These are phyloP conservation scores for Hypoxylon rickii DNA, from an alignment of 495 filamentous ascomycete genomes.

Conservation along the genomic window DNA sequence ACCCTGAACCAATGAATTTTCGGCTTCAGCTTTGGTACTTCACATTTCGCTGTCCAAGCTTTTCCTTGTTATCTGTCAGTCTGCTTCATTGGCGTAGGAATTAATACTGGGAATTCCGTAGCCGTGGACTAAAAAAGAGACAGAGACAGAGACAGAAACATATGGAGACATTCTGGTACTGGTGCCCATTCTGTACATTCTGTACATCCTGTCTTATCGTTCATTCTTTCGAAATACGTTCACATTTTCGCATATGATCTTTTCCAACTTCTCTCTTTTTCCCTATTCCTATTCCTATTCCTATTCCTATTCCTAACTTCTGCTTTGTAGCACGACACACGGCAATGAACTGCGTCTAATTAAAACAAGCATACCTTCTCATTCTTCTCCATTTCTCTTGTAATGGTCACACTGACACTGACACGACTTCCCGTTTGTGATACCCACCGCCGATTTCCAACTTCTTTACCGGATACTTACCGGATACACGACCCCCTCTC, in stretches of 20 bases:
- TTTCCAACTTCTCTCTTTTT: too few species aligned
- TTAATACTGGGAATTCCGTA: too few species aligned
- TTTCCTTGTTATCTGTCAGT: constrained; percentile 1
- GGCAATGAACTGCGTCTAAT: constrained; percentile 3
- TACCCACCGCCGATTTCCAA: constrained; percentile 26
- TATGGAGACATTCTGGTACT: constrained; percentile 28
- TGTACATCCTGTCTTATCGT: constrained; percentile 24
- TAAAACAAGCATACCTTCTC: constrained; percentile 4
- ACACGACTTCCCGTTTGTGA: constrained; percentile 25
- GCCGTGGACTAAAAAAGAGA: constrained; percentile 18
- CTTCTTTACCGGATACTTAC: constrained; percentile 1
- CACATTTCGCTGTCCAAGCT: constrained; percentile 27
- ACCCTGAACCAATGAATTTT: constrained; percentile 27
- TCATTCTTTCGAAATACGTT: constrained; percentile 2
- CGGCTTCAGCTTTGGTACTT: constrained; percentile 15
- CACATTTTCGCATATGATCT: constrained; percentile 15
- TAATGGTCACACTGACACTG: constrained; percentile 18
- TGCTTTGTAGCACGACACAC: constrained; percentile 18
- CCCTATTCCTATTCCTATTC: too few species aligned
- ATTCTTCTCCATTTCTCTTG: constrained; percentile 10
- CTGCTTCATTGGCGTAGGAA: constrained; percentile 28
- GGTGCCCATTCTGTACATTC: too few species aligned
- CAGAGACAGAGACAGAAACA: constrained; percentile 26
- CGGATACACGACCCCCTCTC: not conserved
- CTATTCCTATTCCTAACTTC: not conserved